Base-by-base conservation (phyloP, 164 flowering plant species). In the Piper longum region DNA sequence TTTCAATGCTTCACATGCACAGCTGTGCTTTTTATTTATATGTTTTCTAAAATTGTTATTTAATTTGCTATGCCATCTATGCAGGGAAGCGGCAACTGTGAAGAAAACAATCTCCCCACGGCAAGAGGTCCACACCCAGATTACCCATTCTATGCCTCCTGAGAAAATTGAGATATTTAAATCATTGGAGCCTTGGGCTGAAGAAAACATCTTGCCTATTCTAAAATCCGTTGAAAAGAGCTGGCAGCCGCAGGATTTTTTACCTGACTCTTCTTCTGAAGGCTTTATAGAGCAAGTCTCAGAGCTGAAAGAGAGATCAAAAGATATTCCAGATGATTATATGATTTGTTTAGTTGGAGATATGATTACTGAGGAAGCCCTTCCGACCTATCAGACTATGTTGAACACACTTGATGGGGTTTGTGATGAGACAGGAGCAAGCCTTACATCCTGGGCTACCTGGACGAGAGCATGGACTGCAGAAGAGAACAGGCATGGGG, bases 381-480 rank as follows among this genome's bases (percentile, higher is more conserved):
- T 86, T 26, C 91, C 78, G 1, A 71, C 78, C 39, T 75, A 75
- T 43, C 78, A 75, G 60, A 71, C 75, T 13, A 69, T 71, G 87
- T 82, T 86, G 11, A 86, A 86, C 66, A 82, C 92, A 43, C 77
- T 83, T 16, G 85, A 81, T 62, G 85, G 82, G n/a, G 81, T 79
- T 57, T 60, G 78, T 36, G 85, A 81, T 61, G 89, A 86, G 72
- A 86, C 89, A 3, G 92, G 87, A 45, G 89, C 92, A 5, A 86
- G 92, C 76, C 81, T 67, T 41, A 80, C 87, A 60, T 68, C 89
- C 56, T 86, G 92, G 92, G 92, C 85, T 4, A 58, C 77, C 4
- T 86, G 91, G 91, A 86, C 84, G 1, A 78, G 91, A 73, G 85
- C 86, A 4, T 86, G 91, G 82, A 81, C 84, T n/a, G 84, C 84